A percentile compares a stretch with the other conserved stretches of the same genome.
Conservation (phyloP, 176 grass and related monocot species). For the Saccharum officinarum region DNA sequence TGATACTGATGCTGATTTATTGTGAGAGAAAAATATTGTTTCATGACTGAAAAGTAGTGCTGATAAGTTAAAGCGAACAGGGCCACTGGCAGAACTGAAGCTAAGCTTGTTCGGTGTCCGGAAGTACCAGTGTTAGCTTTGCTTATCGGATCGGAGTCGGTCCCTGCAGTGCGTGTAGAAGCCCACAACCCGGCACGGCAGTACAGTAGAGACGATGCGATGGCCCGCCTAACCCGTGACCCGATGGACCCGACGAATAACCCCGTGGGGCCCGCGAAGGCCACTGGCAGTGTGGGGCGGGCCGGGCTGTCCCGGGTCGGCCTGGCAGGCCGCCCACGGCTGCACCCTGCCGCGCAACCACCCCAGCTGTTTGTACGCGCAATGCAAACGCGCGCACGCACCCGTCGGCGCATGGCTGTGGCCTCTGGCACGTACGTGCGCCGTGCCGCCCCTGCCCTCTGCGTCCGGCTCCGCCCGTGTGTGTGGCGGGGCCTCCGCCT, state of each 20-base stretch:
- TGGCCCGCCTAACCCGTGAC: neutral
- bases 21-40: no score
- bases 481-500: neutral
- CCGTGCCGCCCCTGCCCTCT: no score
- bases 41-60: no score
- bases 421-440: conserved; percentile 26
- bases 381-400: no score
- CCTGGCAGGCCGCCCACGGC: conserved; percentile 40
- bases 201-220: neutral
- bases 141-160: neutral
- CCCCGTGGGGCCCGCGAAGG: neutral
- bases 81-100: no score
- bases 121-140: no score
- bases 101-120: no score
- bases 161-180: neutral
- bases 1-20: no score
- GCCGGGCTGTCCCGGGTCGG: conserved; percentile 39
- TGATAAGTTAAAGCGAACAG: no score
- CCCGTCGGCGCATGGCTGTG: no score
- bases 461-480: neutral
- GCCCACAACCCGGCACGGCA: no score
- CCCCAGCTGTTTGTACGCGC: conserved; percentile 10
- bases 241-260: neutral
- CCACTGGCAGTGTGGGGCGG: neutral
- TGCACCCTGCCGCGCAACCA: conserved; percentile 52